Base-by-base conservation (phyloP, 768 basidiomycete genomes). In the Phallus indusiatus region DNA sequence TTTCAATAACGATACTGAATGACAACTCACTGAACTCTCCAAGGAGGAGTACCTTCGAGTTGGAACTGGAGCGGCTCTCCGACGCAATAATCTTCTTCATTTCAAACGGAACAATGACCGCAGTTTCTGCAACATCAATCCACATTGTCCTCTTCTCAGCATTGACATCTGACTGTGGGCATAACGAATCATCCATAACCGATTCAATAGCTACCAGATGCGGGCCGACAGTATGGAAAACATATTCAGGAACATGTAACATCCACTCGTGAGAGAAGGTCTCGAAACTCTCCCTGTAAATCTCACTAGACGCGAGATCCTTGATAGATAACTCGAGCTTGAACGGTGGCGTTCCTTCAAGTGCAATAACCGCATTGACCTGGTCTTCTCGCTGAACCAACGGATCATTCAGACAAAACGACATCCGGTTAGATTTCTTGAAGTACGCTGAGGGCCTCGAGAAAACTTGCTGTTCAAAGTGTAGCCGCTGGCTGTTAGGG, bases 91-190 rank as follows among this genome's bases (percentile, higher is more conserved):
- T 98, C 86, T 64, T 78, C 78, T 83, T 78, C 59, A 85, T 75
- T 65, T 88, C 87, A 64, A 93, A 82, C 5, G 95, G 87, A 50
- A 92, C 79, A 56, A 99, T 93, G 12, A 90, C 84, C 9, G 96
- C 96, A 1, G 91, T 91, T 71, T 99, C 96, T 2, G 93, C 90
- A n/a, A 98, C 93, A 64, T 97, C 92, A 12, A 94, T 81, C 86
- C 86, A 88, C 42, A 90, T 78, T 17, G 82, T 81, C 55, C 81
- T 78, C 34, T 72, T 72, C 36, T 80, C 69, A 1, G 83, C 82
- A 61, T 89, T 82, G 14, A 86, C 75, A 36, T 79, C 74, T 14
- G 83, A 80, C 58, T 91, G 86, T 54, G 84, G 85, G 71, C 96
- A 98, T 34, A 78, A 82, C 5, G 87, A 90, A 16, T 86, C 79